These are phyloP conservation scores for Rhododendron mucronatum DNA, from an alignment of 148 eudicot genomes.

Conservation along the genomic window DNA sequence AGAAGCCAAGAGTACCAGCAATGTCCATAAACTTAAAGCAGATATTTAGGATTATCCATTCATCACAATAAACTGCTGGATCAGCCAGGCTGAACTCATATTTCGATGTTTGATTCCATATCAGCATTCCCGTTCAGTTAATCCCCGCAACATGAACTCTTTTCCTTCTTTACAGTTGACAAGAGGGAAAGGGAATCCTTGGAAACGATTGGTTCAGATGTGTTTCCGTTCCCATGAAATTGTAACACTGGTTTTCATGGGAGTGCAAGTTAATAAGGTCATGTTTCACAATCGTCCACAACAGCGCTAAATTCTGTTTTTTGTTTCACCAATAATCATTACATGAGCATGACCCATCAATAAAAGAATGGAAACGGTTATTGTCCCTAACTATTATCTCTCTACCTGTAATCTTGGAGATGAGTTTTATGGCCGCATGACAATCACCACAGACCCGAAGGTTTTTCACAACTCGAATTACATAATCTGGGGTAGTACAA, in stretches of 20 bases:
- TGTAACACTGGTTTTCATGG: background rate
- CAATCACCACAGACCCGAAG: conserved; percentile 14
- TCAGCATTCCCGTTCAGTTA: conserved; percentile 40
- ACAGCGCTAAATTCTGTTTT: background rate
- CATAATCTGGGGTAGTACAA: background rate
- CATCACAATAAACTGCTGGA: conserved; percentile 68
- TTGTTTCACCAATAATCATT: conserved; percentile 9
- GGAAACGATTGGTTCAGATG: background rate
- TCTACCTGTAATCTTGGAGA: conserved; percentile 8
- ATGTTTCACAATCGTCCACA: background rate
- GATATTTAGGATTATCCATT: conserved; percentile 87
- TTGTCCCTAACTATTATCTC: conserved; percentile 11
- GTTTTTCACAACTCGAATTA: conserved; percentile 12
- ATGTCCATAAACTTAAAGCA: conserved; percentile 75
- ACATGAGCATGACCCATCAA: conserved; percentile 8
- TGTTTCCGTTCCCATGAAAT: background rate
- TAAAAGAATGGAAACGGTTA: background rate
- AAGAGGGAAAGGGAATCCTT: background rate
- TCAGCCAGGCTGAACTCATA: conserved; percentile 65
- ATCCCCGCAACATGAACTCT: background rate
- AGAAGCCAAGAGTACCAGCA: conserved; percentile 81
- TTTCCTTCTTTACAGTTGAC: background rate
- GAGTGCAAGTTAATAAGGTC: background rate
- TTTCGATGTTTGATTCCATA: conserved; percentile 57
- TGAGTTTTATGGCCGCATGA: conserved; percentile 9